Conservation (phyloP, 1,284 basidiomycete species). For the Rhodotorula sp. region DNA sequence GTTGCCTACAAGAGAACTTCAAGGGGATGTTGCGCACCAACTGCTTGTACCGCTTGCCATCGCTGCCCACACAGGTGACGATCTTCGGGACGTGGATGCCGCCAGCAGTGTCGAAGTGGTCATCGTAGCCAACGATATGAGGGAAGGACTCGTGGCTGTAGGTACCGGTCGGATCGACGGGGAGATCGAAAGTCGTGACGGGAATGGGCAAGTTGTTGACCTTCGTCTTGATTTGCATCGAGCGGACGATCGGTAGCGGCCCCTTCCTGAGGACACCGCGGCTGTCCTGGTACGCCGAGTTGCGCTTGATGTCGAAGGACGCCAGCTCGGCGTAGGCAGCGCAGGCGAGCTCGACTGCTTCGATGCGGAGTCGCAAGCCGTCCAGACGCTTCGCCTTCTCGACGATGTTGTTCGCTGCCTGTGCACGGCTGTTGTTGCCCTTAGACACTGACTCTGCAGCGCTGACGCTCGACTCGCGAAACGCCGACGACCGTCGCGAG, state of each 20-base stretch:
- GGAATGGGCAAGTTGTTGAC: conserved; percentile 68
- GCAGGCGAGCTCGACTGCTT: conserved; percentile 66
- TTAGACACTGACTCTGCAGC: not conserved
- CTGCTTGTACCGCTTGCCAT: conserved; percentile 72
- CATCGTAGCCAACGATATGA: conserved; percentile 65
- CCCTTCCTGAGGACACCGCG: conserved; percentile 16
- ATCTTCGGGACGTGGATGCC: conserved; percentile 85
- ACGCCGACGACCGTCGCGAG: conserved; percentile 29
- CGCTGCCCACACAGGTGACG: conserved; percentile 65
- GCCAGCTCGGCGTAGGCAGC: conserved; percentile 80
- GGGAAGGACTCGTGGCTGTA: conserved; percentile 63
- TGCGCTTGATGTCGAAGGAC: conserved; percentile 57
- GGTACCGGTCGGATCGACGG: conserved; percentile 67
- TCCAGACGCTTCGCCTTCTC: conserved; percentile 56
- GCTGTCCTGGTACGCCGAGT: conserved; percentile 15
- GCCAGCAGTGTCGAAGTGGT: conserved; percentile 66
- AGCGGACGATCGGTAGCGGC: conserved; percentile 1
- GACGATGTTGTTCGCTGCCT: conserved; percentile 70
- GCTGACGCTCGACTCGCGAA: conserved; percentile 26
- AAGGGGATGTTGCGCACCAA: conserved; percentile 59
- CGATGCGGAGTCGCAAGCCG: conserved; percentile 53
- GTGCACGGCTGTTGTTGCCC: conserved; percentile 58
- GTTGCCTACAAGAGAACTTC: not conserved
- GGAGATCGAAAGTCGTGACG: conserved; percentile 69
- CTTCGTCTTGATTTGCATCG: conserved; percentile 40